These are phyloP conservation scores for Rosellinia necatrix DNA, from an alignment of 2,329 filamentous ascomycete species.

Conservation along the genomic window DNA sequence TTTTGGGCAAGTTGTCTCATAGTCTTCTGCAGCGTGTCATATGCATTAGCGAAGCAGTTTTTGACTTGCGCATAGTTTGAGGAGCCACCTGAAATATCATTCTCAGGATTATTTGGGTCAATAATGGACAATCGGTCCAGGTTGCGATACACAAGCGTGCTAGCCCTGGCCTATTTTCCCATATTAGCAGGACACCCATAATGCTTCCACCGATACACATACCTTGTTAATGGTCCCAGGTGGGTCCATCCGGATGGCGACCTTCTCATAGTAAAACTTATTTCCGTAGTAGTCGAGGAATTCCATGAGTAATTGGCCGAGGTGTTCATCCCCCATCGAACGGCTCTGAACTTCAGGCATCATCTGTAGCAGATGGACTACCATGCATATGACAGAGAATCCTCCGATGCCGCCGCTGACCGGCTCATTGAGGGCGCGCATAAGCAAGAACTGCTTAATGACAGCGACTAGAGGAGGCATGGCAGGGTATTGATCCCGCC, in stretches of 20 bases:
- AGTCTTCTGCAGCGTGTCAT: constrained; percentile 58
- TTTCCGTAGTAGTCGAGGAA: constrained; percentile 92
- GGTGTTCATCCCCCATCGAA: constrained; percentile 61
- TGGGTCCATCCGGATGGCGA: constrained; percentile 76
- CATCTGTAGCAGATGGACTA: constrained; percentile 84
- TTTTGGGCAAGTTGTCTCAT: constrained; percentile 57
- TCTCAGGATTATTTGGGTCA: constrained; percentile 82
- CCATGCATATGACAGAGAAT: constrained; percentile 91
- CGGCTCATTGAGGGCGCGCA: constrained; percentile 90
- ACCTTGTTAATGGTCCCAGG: constrained; percentile 77
- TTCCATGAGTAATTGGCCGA: constrained; percentile 81
- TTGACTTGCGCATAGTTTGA: constrained; percentile 69
- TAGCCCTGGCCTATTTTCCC: constrained; percentile 48
- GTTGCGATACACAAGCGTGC: constrained; percentile 60
- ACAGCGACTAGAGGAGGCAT: constrained; percentile 87
- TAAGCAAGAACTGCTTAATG: constrained; percentile 89
- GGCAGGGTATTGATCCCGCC: constrained; percentile 78
- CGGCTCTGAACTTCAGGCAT: constrained; percentile 71
- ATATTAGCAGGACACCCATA: constrained; percentile 24
- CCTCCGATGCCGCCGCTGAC: constrained; percentile 89
- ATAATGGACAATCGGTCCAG: constrained; percentile 79
- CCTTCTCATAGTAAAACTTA: constrained; percentile 69
- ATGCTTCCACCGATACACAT: constrained; percentile 2
- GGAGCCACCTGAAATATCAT: constrained; percentile 91
- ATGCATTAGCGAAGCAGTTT: constrained; percentile 70